Evolutionary conservation across 2,329 filamentous ascomycete genomes (phyloP).

Genomic region (Penicillium palitans): DNA sequence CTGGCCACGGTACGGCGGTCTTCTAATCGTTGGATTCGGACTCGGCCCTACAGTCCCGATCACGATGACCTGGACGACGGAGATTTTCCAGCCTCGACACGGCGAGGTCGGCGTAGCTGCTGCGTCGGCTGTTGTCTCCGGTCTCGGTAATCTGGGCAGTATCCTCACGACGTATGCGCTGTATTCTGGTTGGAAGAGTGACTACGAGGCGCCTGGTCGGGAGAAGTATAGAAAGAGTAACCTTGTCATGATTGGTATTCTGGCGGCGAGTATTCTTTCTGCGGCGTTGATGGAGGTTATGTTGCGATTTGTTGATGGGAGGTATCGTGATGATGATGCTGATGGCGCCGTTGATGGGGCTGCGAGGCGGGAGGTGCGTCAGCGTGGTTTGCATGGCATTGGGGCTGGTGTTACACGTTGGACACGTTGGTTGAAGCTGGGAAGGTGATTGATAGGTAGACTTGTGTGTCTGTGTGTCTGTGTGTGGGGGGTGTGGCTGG

Average conservation of each 20-base stretch:
- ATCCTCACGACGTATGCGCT: constrained; percentile 86
- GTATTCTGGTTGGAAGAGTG: constrained; percentile 81
- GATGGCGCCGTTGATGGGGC: constrained; percentile 34
- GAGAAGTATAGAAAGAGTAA: constrained; percentile 80
- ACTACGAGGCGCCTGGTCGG: constrained; percentile 63
- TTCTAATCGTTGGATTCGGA: constrained; percentile 88
- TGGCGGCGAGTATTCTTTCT: constrained; percentile 73
- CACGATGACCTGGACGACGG: constrained; percentile 90
- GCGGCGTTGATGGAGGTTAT: constrained; percentile 65
- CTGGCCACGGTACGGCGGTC: constrained; percentile 83
- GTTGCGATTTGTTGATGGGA: constrained; percentile 50
- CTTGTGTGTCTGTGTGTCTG: background rate
- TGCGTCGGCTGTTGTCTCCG: constrained; percentile 80
- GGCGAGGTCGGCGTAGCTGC: constrained; percentile 89
- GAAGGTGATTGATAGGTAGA: constrained; percentile 2
- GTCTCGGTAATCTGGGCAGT: constrained; percentile 81
- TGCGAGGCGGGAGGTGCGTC: constrained; percentile 36
- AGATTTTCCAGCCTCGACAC: constrained; percentile 86
- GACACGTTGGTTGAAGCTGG: constrained; percentile 13
- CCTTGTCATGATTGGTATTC: constrained; percentile 81
- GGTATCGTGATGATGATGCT: constrained; percentile 10
- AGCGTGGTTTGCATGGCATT: constrained; percentile 41
- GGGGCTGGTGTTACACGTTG: constrained; percentile 21
- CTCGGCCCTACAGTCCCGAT: constrained; percentile 88
- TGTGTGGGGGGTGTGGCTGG: background rate